Base-by-base conservation (phyloP, 1,284 basidiomycete species). In the Marasmius fiardii region DNA sequence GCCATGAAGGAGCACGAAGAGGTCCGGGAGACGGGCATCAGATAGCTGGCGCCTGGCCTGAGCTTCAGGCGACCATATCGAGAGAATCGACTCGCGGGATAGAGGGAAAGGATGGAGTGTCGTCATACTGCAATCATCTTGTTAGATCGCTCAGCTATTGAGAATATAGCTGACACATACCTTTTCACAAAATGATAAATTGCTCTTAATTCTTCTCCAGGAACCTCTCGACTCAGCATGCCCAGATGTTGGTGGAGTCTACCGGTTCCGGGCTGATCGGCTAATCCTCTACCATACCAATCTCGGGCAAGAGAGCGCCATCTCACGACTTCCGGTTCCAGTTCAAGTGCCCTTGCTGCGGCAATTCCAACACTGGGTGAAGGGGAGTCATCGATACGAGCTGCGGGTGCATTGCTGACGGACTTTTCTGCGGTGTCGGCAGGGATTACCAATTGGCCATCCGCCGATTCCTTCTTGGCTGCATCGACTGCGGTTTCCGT, bases 111-210 rank as follows among this genome's bases (percentile, higher is more conserved):
- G 91, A 64, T 96, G 93, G 0, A 91, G 80, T 5, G 92, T 86
- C n/a, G 90, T 92, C 78, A 98, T 83, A 66, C 93, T 93, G 45
- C 35, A 33, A 51, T 56, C 39, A 54, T 28, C 53, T 35, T 23
- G 43, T 21, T 24, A 52, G 34, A 54, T 56, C 63, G 41, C 64
- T 31, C 48, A 43, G 53, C 41, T 54, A 50, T 60, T 39, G 4
- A 16, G 28, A 14, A 44, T 16, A 59, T 12, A 43, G 48, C 34
- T 45, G 43, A 12, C 1, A 72, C 81, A 52, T 37, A 93, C 93
- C 93, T 96, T 74, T 98, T 98, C n/a, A 88, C 82, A 63, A 95
- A 96, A 70, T 98, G 96, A 68, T 99, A 96, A 10, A 98, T 79
- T 0, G 87, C 86, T 7, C 88, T 79, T n/a, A 95, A 71, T 61